phyloP scores from a whole-genome alignment of 2,329 filamentous ascomycete species.

The Talaromyces pinophilus region DNA sequence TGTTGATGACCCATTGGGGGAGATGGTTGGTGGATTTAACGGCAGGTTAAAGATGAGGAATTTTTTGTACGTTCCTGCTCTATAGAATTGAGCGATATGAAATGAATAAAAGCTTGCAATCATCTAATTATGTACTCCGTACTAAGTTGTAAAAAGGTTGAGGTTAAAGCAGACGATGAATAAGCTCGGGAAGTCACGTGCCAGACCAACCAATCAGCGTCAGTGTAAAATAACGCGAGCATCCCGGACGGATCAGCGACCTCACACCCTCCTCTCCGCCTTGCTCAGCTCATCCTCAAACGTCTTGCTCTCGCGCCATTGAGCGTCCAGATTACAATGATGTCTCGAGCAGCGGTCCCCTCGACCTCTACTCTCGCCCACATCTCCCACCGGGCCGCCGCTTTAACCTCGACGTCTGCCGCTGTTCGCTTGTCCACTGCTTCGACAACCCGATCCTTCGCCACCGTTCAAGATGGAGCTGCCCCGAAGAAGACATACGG shows the following conservation, averaged over 20 bases:
- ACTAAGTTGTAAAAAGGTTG: not conserved
- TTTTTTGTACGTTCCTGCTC: conserved; percentile 42
- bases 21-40: conserved; percentile 27
- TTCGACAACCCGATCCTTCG: conserved; percentile 63
- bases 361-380: conserved; percentile 44
- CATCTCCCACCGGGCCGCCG: conserved; percentile 45
- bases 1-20: conserved; percentile 37
- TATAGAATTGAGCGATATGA: conserved; percentile 16
- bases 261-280: conserved; percentile 18
- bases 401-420: conserved; percentile 30
- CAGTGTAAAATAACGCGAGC: conserved; percentile 34
- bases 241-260: conserved; percentile 15
- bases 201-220: conserved; percentile 35
- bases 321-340: conserved; percentile 44
- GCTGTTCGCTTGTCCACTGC: conserved; percentile 33
- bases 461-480: conserved; percentile 72
- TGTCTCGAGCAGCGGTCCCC: conserved; percentile 50
- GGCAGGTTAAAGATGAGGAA: conserved; percentile 30
- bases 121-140: no score
- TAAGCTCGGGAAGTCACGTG: conserved; percentile 34
- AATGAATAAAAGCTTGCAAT: not conserved
- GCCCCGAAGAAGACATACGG: conserved; percentile 69
- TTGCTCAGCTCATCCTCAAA: conserved; percentile 18
- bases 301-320: conserved; percentile 34
- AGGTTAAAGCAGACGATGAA: not conserved